Base-by-base conservation (phyloP, 2,329 filamentous ascomycete species). In the Aspergillus sp. region DNA sequence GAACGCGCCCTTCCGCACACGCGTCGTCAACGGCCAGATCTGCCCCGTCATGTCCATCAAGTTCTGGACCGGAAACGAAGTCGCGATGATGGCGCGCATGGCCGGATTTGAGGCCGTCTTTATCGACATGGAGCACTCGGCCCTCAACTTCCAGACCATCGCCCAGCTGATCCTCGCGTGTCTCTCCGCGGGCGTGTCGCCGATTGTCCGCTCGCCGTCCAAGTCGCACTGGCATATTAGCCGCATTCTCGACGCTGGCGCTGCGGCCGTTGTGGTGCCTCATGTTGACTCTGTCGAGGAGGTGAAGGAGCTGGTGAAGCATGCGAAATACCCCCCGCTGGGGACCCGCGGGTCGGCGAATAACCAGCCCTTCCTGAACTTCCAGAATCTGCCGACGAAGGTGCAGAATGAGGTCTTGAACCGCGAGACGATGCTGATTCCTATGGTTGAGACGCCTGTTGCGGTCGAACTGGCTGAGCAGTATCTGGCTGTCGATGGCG, bases 51-150 rank as follows among this genome's bases (percentile, higher is more conserved):
- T 66, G 59, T 56, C 59, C 23, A 59, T 66, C 58, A 75, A 76
- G 52, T 67, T 74, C 51, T 66, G 73, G 19, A 66, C 67, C 31
- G 71, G 70, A 27, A 69, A 71, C 46, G 74, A 76, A 52, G 66
- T 75, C 17, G 68, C 70, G 15, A 73, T 74, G 66, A 73, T 77
- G 65, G 68, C 67, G 53, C 76, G 75, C 56, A 76, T 70, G 52
- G 75, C 77, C 11, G 76, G 76, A 7, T 71, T 77, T 51, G 70
- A 78, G 49, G 75, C 71, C 41, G 68, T 79, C 40, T 71, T 79
- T 56, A 74, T 80, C 56, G 77, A 80, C 53, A 76, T 80, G 74
- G 77, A 80, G 44, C 78, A 80, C 58, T 76, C 73, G 3, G 64
- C 72, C 2, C 66, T 79, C 31, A 69, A 73, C 55, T 63, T 80